Evolutionary conservation across 2,329 filamentous ascomycete species (phyloP).

Genomic region (Neofusicoccum ribis): DNA sequence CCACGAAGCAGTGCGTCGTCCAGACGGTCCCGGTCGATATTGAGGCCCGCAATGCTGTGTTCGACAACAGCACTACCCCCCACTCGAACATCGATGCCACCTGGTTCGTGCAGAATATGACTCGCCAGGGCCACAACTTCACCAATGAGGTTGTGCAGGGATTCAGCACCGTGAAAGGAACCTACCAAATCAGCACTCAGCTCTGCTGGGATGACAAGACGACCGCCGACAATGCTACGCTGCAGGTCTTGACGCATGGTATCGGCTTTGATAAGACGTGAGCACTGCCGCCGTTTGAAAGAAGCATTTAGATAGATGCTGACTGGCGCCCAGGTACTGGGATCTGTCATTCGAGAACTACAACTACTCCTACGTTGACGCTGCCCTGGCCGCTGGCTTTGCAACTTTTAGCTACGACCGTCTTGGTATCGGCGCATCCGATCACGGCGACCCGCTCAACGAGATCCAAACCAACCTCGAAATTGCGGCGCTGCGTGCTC

Average conservation of each 20-base stretch:
- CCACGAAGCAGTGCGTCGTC: slow-evolving; percentile 15
- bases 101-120: slow-evolving; percentile 55
- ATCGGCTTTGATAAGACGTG: slow-evolving; percentile 56
- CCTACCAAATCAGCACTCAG: slow-evolving; percentile 60
- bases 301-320: not conserved
- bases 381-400: slow-evolving; percentile 58
- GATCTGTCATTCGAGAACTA: slow-evolving; percentile 57
- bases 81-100: slow-evolving; percentile 56
- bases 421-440: slow-evolving; percentile 60
- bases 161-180: slow-evolving; percentile 53
- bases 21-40: slow-evolving; percentile 18
- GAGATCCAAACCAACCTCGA: slow-evolving; percentile 62
- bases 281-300: no score
- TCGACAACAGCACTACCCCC: not conserved
- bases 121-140: slow-evolving; percentile 54
- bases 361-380: slow-evolving; percentile 64
- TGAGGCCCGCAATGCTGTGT: slow-evolving; percentile 6
- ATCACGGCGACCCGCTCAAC: slow-evolving; percentile 59
- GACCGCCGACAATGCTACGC: slow-evolving; percentile 34
- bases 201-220: slow-evolving; percentile 59
- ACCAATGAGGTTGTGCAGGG: slow-evolving; percentile 47
- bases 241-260: slow-evolving; percentile 55
- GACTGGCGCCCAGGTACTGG: slow-evolving; percentile 56
- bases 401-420: slow-evolving; percentile 64
- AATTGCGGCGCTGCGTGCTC: slow-evolving; percentile 55